Evolutionary conservation across 1,139 yeast species (phyloP).

Genomic region (Geotrichum aggregatum): DNA sequence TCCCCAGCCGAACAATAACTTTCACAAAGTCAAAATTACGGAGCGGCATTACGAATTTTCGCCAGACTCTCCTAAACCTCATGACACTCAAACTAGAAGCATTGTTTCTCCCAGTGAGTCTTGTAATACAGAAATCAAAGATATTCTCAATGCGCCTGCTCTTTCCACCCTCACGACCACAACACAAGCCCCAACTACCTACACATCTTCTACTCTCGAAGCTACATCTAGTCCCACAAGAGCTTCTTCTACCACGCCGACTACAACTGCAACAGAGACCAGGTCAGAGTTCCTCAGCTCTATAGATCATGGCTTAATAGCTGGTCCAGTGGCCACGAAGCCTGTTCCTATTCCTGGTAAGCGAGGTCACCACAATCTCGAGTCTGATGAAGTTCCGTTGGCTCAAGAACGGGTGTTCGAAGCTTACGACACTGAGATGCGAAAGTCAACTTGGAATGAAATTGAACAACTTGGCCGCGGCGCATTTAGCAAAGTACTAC

Average conservation of each 20-base stretch:
- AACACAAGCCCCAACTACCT: neutral
- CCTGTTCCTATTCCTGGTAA: constrained; percentile 2
- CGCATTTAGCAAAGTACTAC: constrained; percentile 40
- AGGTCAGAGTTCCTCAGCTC: neutral
- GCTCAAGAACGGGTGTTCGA: constrained; percentile 26
- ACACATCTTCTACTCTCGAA: no score
- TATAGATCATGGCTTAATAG: neutral
- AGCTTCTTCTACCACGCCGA: no score
- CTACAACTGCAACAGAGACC: constrained; percentile 8
- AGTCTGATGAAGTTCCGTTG: neutral
- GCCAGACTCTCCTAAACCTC: neutral
- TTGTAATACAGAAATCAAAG: neutral
- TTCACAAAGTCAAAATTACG: constrained; percentile 9
- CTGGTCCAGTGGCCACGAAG: neutral
- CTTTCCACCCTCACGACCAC: constrained; percentile 3
- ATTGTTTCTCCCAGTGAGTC: neutral
- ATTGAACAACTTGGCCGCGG: constrained; percentile 40
- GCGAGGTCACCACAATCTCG: neutral
- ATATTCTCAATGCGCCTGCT: constrained; percentile 9
- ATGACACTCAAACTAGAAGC: neutral
- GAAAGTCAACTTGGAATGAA: constrained; percentile 37
- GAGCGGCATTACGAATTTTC: neutral
- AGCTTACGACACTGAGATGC: constrained; percentile 31
- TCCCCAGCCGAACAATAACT: neutral
- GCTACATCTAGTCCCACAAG: no score